phyloP scores from a whole-genome alignment of 2,329 filamentous ascomycete species.

The Fusarium redolens region DNA sequence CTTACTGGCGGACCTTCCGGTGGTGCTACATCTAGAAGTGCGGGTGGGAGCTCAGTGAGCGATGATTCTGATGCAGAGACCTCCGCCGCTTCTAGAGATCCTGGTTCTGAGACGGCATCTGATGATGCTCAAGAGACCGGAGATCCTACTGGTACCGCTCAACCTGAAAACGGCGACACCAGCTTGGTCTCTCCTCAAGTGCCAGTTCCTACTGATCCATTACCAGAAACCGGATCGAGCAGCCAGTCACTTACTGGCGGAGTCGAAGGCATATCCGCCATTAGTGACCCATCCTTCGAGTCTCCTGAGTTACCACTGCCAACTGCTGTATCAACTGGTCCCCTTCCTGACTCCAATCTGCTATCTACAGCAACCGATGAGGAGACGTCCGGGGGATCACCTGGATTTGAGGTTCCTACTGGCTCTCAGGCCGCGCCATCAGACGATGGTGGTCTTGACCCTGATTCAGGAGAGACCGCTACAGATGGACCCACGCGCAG shows the following conservation, averaged over 20 bases:
- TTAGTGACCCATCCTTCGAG: not conserved
- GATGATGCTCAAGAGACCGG: not conserved
- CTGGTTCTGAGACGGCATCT: not conserved
- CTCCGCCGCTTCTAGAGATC: not conserved
- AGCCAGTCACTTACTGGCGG: not conserved
- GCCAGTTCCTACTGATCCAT: not conserved
- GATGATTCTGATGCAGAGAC: not conserved
- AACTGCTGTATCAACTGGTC: not conserved
- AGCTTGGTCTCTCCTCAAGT: not conserved
- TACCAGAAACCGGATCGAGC: not conserved
- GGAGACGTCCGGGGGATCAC: rapidly evolving
- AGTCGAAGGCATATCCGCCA: not conserved
- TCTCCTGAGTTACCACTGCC: not conserved
- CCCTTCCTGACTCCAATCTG: not conserved
- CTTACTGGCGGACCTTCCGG: not conserved
- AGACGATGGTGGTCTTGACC: not conserved
- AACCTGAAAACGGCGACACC: not conserved
- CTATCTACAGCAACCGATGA: not conserved
- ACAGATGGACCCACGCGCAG: not conserved
- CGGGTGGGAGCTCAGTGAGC: rapidly evolving
- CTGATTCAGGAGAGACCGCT: rapidly evolving
- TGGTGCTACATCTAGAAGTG: not conserved
- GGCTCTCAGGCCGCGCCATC: not conserved
- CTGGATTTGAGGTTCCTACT: not conserved
- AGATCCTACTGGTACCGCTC: not conserved